A percentile compares a stretch with the other conserved stretches of the same genome.
Evolutionary conservation across 345 rosid genomes (phyloP).

Genomic region (Aquilaria yunnanensis): DNA sequence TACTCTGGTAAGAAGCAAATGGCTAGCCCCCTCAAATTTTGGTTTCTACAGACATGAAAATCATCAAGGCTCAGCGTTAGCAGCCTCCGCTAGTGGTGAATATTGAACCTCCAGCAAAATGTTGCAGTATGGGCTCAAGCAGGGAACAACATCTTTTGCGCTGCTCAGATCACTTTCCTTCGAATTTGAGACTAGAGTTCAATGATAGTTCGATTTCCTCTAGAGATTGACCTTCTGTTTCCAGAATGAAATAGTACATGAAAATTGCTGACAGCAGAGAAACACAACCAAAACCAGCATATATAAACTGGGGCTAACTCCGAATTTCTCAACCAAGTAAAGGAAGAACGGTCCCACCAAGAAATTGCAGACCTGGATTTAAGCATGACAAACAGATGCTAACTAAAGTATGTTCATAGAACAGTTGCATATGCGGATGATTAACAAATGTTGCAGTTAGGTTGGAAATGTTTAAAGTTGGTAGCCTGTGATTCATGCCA

Average conservation of each 20-base stretch:
- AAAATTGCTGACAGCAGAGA: slow-evolving; percentile 59
- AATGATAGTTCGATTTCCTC: slow-evolving; percentile 74
- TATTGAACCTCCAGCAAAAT: too few species aligned
- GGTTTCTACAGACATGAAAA: too few species aligned
- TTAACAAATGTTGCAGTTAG: neutral
- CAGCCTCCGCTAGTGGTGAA: too few species aligned
- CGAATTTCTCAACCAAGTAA: slow-evolving; percentile 48
- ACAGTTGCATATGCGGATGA: too few species aligned
- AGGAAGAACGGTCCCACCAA: slow-evolving; percentile 75
- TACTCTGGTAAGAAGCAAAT: too few species aligned
- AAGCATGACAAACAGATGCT: neutral
- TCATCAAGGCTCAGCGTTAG: too few species aligned
- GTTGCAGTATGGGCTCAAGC: too few species aligned
- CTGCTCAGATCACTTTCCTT: slow-evolving; percentile 12
- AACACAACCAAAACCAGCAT: slow-evolving; percentile 43
- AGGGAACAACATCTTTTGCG: too few species aligned
- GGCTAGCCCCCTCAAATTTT: too few species aligned
- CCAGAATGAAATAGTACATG: slow-evolving; percentile 44
- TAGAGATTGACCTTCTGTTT: slow-evolving; percentile 71
- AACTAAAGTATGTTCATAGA: too few species aligned
- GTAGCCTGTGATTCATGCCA: neutral
- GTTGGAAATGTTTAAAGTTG: neutral
- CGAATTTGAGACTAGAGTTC: slow-evolving; percentile 20
- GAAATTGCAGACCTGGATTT: slow-evolving; percentile 62
- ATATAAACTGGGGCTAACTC: slow-evolving; percentile 50